phyloP scores from a whole-genome alignment of 805 yeast genomes.

The Limtongia smithiae region DNA sequence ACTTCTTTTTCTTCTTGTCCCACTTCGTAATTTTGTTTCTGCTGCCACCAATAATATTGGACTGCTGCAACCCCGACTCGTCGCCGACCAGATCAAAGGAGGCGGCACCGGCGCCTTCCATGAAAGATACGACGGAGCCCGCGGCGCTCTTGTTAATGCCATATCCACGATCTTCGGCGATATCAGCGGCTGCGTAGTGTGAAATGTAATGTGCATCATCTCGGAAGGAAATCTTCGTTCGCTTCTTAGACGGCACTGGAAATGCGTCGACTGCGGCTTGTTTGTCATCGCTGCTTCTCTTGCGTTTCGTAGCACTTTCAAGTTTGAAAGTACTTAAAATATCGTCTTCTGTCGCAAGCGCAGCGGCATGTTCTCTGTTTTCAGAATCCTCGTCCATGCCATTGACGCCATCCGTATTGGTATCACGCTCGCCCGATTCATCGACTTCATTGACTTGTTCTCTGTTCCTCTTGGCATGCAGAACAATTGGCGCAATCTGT shows the following conservation, averaged over 20 bases:
- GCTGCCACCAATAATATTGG: constrained; percentile 25
- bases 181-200: constrained; percentile 80
- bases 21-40: constrained; percentile 44
- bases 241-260: constrained; percentile 21
- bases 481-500: constrained; percentile 85
- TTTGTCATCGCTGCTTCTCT: neutral
- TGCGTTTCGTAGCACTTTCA: constrained; percentile 35
- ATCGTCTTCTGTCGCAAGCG: constrained; percentile 44
- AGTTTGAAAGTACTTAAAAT: constrained; percentile 41
- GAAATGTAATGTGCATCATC: constrained; percentile 81
- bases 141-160: constrained; percentile 36
- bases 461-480: constrained; percentile 65
- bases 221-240: constrained; percentile 48
- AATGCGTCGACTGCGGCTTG: too few relatives aligned
- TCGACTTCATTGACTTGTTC: neutral
- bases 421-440: constrained; percentile 30
- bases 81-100: constrained; percentile 78
- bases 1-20: constrained; percentile 52
- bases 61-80: constrained; percentile 40
- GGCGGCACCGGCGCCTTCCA: constrained; percentile 78
- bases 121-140: constrained; percentile 53
- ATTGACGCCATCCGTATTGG: constrained; percentile 37
- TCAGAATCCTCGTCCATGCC: constrained; percentile 35
- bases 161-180: constrained; percentile 77
- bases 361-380: constrained; percentile 11